These are phyloP conservation scores for Ganoderma leucocontextum DNA, from an alignment of 1,284 basidiomycete genomes.

Conservation along the genomic window DNA sequence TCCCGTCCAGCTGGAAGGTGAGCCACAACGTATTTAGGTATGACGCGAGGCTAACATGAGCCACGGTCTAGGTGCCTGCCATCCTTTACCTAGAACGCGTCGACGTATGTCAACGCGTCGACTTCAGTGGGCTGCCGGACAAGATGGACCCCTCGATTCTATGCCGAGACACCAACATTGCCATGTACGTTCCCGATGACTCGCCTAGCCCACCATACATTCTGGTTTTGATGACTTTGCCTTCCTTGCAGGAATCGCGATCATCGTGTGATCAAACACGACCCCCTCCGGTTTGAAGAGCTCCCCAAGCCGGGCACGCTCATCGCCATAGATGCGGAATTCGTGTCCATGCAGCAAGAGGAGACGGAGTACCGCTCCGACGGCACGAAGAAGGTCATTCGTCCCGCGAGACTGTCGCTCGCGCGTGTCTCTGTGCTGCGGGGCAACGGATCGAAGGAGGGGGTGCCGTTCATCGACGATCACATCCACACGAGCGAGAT, in stretches of 20 bases:
- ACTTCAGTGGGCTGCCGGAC: constrained; percentile 73
- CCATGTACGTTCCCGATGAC: constrained; percentile 61
- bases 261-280: constrained; percentile 78
- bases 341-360: constrained; percentile 97
- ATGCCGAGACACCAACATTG: constrained; percentile 87
- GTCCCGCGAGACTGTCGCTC: constrained; percentile 90
- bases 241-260: constrained; percentile 74
- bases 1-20: constrained; percentile 93
- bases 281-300: constrained; percentile 77
- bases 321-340: constrained; percentile 97
- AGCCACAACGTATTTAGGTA: constrained; percentile 10
- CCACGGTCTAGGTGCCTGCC: constrained; percentile 74
- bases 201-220: not conserved
- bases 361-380: constrained; percentile 96
- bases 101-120: constrained; percentile 66
- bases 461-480: constrained; percentile 96
- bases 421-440: constrained; percentile 95
- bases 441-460: constrained; percentile 82
- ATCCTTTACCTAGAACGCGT: constrained; percentile 88
- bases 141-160: constrained; percentile 80
- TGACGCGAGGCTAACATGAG: not conserved
- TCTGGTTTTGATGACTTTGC: not conserved
- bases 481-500: constrained; percentile 96
- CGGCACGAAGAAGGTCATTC: constrained; percentile 91
- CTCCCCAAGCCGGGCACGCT: constrained; percentile 87